phyloP scores from a whole-genome alignment of 2,329 filamentous ascomycete genomes.

The Sphaerostilbella broomeana region DNA sequence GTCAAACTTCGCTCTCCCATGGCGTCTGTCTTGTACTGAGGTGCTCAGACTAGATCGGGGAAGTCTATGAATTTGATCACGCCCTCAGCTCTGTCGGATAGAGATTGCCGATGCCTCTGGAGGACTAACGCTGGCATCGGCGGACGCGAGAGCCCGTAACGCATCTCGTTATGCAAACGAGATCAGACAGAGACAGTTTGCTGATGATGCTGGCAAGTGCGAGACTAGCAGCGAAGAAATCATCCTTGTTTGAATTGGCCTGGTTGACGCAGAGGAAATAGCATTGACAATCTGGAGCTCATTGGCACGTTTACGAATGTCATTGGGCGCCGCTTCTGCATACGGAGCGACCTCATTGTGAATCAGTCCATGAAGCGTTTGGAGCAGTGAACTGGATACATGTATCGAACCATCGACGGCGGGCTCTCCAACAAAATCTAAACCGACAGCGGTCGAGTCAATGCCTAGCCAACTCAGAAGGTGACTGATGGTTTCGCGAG shows the following conservation, averaged over 20 bases:
- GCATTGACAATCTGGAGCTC: background rate
- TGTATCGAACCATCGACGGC: too few species aligned
- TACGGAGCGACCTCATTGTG: too few species aligned
- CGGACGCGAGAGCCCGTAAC: background rate
- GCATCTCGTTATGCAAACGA: background rate
- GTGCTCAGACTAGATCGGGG: slow-evolving; percentile 6
- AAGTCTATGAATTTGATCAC: slow-evolving; percentile 7
- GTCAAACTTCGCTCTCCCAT: slow-evolving; percentile 3
- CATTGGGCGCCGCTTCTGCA: too few species aligned
- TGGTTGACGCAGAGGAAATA: background rate
- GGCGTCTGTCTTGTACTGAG: slow-evolving; percentile 7
- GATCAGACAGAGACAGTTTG: slow-evolving; percentile 3
- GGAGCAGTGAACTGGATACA: too few species aligned
- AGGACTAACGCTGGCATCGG: background rate
- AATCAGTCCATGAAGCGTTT: too few species aligned
- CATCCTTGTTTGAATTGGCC: slow-evolving; percentile 1
- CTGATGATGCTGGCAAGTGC: background rate
- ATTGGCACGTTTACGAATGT: too few species aligned
- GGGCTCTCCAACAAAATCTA: too few species aligned
- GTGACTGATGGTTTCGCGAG: too few species aligned
- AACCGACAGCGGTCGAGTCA: too few species aligned
- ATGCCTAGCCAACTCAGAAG: too few species aligned
- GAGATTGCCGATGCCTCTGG: background rate
- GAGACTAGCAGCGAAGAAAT: slow-evolving; percentile 2
- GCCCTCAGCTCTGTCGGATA: slow-evolving; percentile 1